Base-by-base conservation (phyloP, 2,329 filamentous ascomycete species). In the Talaromyces sp. region DNA sequence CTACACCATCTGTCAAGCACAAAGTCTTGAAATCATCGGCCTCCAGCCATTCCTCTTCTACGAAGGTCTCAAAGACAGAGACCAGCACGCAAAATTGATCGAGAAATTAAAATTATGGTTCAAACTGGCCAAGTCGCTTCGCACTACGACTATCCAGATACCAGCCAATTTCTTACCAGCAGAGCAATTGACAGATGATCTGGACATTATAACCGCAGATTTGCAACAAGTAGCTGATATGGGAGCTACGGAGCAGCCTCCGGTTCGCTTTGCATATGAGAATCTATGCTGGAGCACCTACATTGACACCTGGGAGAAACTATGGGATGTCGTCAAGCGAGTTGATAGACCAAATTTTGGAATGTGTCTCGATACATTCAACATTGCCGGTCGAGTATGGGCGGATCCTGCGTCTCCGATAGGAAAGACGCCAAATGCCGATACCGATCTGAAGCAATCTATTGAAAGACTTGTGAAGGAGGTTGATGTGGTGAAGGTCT, bases 31-130 rank as follows among this genome's bases (percentile, higher is more conserved):
- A 5, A 68, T 75, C 39, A 60, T 75, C 56, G 85, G 84, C 52
- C 79, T 92, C 0, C 89, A 91, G 65, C 89, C 90, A 0, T 91
- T 93, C 68, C 81, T 83, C 74, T 84, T 90, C 72, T 91, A 88
- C 71, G 89, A 91, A 57, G 89, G 89, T 2, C 78, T 91, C 0
- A 57, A 85, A 6, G 84, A 90, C 68, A 77, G 86, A 13, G 62
- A 70, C 10, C 76, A 81, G 52, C 86, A 89, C 65, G 70, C 70
- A 1, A 70, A 75, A 24, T 77, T 84, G 8, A 75, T 82, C 16
- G 81, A 90, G 60, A 69, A 68, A 39, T 78, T 92, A 36, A 73
- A 80, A 13, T 75, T 87, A 10, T 93, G 89, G 89, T 84, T 92
- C 55, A 66, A 81, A 33, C 74, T 93, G 9, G 85, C 82, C 2